Evolutionary conservation across 192 early-diverging fungal species (phyloP), one percentile per base, ranked within the genome.

Genomic region (Helicostylum pulchrum): DNA sequence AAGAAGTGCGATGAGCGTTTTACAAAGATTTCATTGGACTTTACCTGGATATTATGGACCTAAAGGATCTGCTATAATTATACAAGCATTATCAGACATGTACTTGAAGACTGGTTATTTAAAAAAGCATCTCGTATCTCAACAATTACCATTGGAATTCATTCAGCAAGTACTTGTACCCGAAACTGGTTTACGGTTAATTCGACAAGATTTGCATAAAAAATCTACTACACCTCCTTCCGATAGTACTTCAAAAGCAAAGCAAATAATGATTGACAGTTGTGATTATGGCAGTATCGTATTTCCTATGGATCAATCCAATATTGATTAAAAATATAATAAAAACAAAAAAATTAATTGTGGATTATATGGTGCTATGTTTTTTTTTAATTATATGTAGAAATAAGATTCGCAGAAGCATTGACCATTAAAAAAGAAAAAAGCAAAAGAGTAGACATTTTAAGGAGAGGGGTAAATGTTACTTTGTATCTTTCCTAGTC

Each of bases 11-110:
- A 60, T 71, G n/a, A 68, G 64, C n/a, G 19, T 82, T 17, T 64
- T 84, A 43, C 70, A 67, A 3, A 61, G 77, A 34, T 78, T 84
- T 49, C 69, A 82, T 17, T 50, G 63, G 8, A 61, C 67, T 21
- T 51, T 80, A 77, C 80, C 83, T 15, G 83, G 83, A 9, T 84
- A 84, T 42, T 84, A 84, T 70, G 83, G 83, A 6, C 68, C 80
- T 2, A 77, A 77, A 52, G 83, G 83, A 0, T 61, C 78, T 8
- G 62, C 61, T 2, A 57, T 62, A 11, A 68, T 84, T 5, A 49
- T 69, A 15, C 67, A 71, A 47, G 60, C 71, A 2, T 56, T 84
- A 7, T 64, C 49, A 0, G 30, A 31, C 4, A 26, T 80, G 32
- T 80, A 77, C 20, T 10, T 82, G 8, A 47, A 80, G 19, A 60